Evolutionary conservation across 164 flowering plant species (phyloP).

Genomic region (Euptelea pleiosperma): DNA sequence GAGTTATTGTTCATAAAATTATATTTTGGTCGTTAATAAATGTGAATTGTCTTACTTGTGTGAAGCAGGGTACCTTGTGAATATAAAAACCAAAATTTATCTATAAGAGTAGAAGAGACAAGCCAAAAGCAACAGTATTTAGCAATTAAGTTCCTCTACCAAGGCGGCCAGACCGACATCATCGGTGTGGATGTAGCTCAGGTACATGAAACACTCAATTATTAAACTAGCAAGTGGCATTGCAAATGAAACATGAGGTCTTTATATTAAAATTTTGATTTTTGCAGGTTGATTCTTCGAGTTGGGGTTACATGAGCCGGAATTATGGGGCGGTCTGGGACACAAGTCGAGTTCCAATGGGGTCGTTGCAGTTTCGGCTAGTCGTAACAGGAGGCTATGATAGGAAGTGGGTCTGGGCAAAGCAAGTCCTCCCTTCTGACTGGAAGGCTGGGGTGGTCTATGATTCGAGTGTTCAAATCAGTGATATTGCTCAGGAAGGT

Average conservation of each 20-base stretch:
- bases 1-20: too few species aligned
- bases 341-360: slow-evolving; percentile 59
- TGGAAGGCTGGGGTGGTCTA: slow-evolving; percentile 60
- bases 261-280: too few species aligned
- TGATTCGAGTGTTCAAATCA: slow-evolving; percentile 62
- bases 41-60: not conserved
- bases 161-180: slow-evolving; percentile 85
- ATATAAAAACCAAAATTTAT: slow-evolving; percentile 54
- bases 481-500: slow-evolving; percentile 72
- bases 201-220: slow-evolving; percentile 27
- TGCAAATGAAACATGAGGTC: not conserved
- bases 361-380: slow-evolving; percentile 57
- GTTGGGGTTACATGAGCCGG: slow-evolving; percentile 56
- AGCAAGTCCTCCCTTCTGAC: slow-evolving; percentile 52
- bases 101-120: slow-evolving; percentile 62
- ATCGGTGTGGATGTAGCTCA: slow-evolving; percentile 48
- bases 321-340: slow-evolving; percentile 71
- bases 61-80: slow-evolving; percentile 64
- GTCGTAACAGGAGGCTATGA: slow-evolving; percentile 65
- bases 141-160: slow-evolving; percentile 62
- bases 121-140: slow-evolving; percentile 62
- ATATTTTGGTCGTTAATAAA: not conserved
- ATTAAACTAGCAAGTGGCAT: not conserved
- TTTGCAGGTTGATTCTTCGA: slow-evolving; percentile 50
- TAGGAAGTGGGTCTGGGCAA: slow-evolving; percentile 58